Percentiles rank a stretch among this genome's conserved stretches.
Conservation (phyloP, 305 asterid genomes). For the Fraxinus velutina region DNA sequence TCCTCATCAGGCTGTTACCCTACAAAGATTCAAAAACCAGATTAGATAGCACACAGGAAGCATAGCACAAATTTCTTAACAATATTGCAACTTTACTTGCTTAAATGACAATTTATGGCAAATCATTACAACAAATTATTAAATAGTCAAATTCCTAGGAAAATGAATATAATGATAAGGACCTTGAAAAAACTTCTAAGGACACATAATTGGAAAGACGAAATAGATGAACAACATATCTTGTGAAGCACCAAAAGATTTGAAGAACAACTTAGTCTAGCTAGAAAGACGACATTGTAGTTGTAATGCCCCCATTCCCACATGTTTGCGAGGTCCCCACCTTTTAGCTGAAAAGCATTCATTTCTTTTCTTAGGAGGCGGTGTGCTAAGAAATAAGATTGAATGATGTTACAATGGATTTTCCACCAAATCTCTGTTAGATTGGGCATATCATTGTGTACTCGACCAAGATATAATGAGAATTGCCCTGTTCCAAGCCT, state of each 20-base stretch:
- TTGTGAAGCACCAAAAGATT: neutral
- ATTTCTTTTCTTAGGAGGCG: neutral
- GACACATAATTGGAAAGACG: neutral
- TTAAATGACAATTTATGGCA: neutral
- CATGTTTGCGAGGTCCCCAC: neutral
- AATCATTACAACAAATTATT: neutral
- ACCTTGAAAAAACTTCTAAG: neutral
- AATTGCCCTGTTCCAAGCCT: neutral
- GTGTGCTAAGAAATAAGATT: neutral
- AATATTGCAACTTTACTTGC: neutral
- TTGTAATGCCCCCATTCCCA: neutral
- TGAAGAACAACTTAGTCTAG: neutral
- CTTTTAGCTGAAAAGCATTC: neutral
- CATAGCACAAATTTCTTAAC: neutral
- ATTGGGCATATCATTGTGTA: neutral
- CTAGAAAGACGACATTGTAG: neutral
- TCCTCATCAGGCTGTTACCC: constrained; percentile 33
- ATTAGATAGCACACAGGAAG: neutral
- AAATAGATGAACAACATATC: neutral
- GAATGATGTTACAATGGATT: neutral
- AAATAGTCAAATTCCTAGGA: neutral
- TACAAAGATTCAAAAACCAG: constrained; percentile 14
- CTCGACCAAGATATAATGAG: neutral
- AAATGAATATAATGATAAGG: neutral
- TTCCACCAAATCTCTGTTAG: neutral